Evolutionary conservation across 371 early-diverging fungal species (phyloP).

Genomic region (Syncephalis plumigaleata): DNA sequence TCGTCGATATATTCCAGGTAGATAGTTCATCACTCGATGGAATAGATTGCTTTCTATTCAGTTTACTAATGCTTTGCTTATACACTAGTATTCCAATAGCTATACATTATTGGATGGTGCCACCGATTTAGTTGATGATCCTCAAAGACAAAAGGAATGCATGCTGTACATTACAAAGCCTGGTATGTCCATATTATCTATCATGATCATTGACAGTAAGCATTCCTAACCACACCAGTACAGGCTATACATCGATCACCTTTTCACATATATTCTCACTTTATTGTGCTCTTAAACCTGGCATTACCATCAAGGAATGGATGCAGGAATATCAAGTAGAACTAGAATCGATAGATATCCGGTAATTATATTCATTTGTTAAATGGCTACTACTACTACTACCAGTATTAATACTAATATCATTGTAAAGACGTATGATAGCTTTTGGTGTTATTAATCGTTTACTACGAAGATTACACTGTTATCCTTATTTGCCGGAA

Average conservation of each 20-base stretch:
- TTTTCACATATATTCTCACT: constrained; percentile 48
- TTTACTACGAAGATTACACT: constrained; percentile 56
- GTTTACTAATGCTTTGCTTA: neutral
- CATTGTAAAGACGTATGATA: constrained; percentile 41
- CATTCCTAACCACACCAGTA: constrained; percentile 4
- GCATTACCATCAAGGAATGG: constrained; percentile 54
- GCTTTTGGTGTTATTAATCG: constrained; percentile 64
- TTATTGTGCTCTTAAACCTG: constrained; percentile 54
- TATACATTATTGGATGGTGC: constrained; percentile 51
- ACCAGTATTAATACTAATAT: neutral
- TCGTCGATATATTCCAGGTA: constrained; percentile 74
- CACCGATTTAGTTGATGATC: constrained; percentile 36
- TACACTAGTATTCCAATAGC: constrained; percentile 55
- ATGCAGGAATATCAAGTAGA: constrained; percentile 46
- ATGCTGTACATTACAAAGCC: constrained; percentile 37
- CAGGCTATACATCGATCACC: constrained; percentile 21
- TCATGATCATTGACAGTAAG: neutral
- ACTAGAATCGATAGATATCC: constrained; percentile 44
- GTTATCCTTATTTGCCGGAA: constrained; percentile 45
- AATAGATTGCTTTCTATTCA: constrained; percentile 1
- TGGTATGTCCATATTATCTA: constrained; percentile 16
- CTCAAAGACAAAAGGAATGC: constrained; percentile 44
- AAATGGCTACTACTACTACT: no score
- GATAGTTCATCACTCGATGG: no score
- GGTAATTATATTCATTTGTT: constrained; percentile 27